Base-by-base conservation (phyloP, 441 rosid species). In the Gossypium schwendimanii region DNA sequence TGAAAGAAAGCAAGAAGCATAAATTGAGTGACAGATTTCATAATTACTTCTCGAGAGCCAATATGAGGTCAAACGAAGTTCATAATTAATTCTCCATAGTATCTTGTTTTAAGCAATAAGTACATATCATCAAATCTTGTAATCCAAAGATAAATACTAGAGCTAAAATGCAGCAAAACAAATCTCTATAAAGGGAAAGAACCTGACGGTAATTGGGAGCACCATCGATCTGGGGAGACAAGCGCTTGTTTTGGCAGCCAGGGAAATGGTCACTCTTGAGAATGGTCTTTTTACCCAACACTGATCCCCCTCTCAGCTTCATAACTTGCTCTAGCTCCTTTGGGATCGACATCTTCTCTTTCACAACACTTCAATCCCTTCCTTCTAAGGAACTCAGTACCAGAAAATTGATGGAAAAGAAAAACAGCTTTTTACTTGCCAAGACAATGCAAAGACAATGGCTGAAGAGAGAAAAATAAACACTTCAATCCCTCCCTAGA, bases 171-270 rank as follows among this genome's bases (percentile, higher is more conserved):
- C 26, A 59, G 18, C 41, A 67, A 67, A n/a, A 26, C 41, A 67
- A 50, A 26, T 49, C 23, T 6, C n/a, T 23, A 24, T 5, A 59
- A n/a, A 31, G 20, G 20, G 17, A 61, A 65, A 49, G 58, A 71
- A 95, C 99, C 99, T 91, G 97, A 65, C 98, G 98, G 78, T 91
- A 95, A 86, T 95, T 95, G n/a, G 99, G 98, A 79, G 99, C 98
- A 71, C 99, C 99, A 54, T 95, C 98, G 85, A 95, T 95, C 71
- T 90, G 93, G 47, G 97, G 97, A 67, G 90, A 78, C 81, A 93
- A 79, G 26, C 99, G 98, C 77, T 91, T 95, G 69, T 93, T 95
- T 65, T 95, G 99, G 77, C 99, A 95, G 18, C 98, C 98, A 18
- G 99, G 99, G 76, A 93, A 93, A 78, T 93, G 99, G 84, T 95